Percentiles rank a stretch among this genome's conserved stretches.
Evolutionary conservation across 2,329 filamentous ascomycete species (phyloP).

Genomic region (Amesomyces nigricolor): DNA sequence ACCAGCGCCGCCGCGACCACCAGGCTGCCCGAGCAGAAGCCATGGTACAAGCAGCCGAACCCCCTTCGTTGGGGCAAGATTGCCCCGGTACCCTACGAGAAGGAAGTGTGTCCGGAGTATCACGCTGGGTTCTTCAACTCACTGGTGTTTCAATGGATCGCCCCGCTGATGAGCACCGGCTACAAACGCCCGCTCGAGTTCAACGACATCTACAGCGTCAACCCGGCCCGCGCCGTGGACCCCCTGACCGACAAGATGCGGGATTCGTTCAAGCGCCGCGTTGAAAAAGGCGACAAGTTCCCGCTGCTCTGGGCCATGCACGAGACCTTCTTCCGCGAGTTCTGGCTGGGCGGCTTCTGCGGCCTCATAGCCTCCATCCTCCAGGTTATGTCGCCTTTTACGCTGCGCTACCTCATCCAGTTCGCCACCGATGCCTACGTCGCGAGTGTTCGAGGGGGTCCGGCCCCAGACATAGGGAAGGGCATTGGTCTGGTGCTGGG

Average conservation of each 20-base stretch:
- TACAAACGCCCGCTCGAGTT: conserved; percentile 78
- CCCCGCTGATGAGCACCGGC: conserved; percentile 77
- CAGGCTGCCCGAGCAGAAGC: conserved; percentile 39
- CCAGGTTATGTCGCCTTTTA: conserved; percentile 79
- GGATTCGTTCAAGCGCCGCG: conserved; percentile 62
- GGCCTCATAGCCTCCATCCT: conserved; percentile 67
- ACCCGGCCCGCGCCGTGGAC: conserved; percentile 70
- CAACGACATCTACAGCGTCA: conserved; percentile 85
- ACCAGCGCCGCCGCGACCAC: conserved; percentile 38
- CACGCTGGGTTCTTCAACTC: conserved; percentile 67
- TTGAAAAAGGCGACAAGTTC: conserved; percentile 61
- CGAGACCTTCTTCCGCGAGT: conserved; percentile 80
- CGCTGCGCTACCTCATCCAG: conserved; percentile 76
- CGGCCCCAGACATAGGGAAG: conserved; percentile 62
- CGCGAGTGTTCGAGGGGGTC: conserved; percentile 46
- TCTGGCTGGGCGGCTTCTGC: conserved; percentile 76
- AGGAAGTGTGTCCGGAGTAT: conserved; percentile 60
- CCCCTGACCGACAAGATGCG: conserved; percentile 62
- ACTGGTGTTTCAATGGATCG: conserved; percentile 86
- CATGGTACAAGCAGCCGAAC: conserved; percentile 60
- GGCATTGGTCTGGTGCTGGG: conserved; percentile 82
- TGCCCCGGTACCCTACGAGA: conserved; percentile 51
- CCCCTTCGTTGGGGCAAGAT: conserved; percentile 55
- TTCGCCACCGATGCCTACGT: conserved; percentile 77
- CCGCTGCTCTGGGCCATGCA: conserved; percentile 76